Base-by-base conservation (phyloP, 352 stramenopile genomes). In the Globisporangium mamillatum region DNA sequence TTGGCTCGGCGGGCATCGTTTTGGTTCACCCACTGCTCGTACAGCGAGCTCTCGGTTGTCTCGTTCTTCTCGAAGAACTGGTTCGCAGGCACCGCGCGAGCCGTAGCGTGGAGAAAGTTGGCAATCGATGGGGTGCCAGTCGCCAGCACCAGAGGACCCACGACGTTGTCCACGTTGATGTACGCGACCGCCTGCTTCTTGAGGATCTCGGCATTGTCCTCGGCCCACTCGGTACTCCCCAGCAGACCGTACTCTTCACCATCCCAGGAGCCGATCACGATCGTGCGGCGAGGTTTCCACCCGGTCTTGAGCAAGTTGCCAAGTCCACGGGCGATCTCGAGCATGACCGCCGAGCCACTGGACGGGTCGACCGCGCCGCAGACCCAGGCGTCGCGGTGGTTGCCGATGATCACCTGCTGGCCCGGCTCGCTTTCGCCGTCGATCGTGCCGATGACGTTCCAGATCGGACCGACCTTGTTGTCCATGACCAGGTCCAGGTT, bases 331-430 rank as follows among this genome's bases (percentile, higher is more conserved):
- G 90, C 92, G 27, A 97, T 82, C 76, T 98, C 92, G 1, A 97
- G 67, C 73, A 97, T 75, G 3, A 77, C 72, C 7, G 89, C 76
- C 10, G 91, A 97, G 10, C 78, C 92, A 25, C 77, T 92, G 22
- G 91, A 92, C 12, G 92, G 92, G 67, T 97, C 91, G 22, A 89
- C 83, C 1, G 89, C 91, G 16, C 90, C 91, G 64, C 89, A 96
- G 0, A 97, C 88, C 92, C 92, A 98, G 3, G 90, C 91, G 70
- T 98, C 92, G 29, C 92, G 86, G 69, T 97, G 92, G 73, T 97
- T 98, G 38, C 90, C 89, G 36, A 97, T 79, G n/a, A 97, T 38
- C 12, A 97, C 82, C 25, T 86, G 82, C 62, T 90, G 75, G 10
- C 94, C 87, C 2, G 86, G 75, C 34, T 85, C 73, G n/a, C 79